Percentiles rank a stretch among this genome's conserved stretches.
phyloP scores from a whole-genome alignment of 306 rosid species.

The Geum urbanum region DNA sequence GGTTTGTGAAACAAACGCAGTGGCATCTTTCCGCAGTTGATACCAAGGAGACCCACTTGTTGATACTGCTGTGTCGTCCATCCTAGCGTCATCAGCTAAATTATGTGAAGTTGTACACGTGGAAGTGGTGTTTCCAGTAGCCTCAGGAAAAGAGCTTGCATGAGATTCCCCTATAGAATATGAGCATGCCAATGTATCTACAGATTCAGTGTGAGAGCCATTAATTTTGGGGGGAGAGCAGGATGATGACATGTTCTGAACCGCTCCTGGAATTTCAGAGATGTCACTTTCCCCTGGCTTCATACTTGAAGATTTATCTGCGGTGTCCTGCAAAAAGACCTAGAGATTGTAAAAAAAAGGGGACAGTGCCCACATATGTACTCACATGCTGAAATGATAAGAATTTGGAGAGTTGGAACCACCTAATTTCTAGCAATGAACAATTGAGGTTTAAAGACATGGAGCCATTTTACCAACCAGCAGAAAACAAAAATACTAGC shows the following conservation, averaged over 20 bases:
- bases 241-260: slow-evolving; percentile 42
- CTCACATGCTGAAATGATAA: not conserved
- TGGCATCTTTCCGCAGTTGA: slow-evolving; percentile 86
- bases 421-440: not conserved
- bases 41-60: slow-evolving; percentile 94
- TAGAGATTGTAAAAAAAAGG: not conserved
- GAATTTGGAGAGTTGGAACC: not conserved
- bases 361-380: not conserved
- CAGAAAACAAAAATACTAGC: not conserved
- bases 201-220: slow-evolving; percentile 37
- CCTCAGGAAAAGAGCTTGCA: slow-evolving; percentile 40
- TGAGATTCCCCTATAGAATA: slow-evolving; percentile 43
- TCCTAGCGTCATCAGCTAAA: slow-evolving; percentile 42
- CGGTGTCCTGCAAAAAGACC: slow-evolving; percentile 53
- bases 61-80: slow-evolving; percentile 52
- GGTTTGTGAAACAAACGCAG: slow-evolving; percentile 73
- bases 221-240: slow-evolving; percentile 25
- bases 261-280: slow-evolving; percentile 36
- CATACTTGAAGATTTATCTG: slow-evolving; percentile 35
- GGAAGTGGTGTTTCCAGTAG: slow-evolving; percentile 30
- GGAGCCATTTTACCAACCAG: not conserved
- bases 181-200: slow-evolving; percentile 39
- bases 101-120: slow-evolving; percentile 27
- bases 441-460: not conserved
- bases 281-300: slow-evolving; percentile 35